phyloP scores from a whole-genome alignment of 2,329 filamentous ascomycete species.

The Ophiocordyceps unilateralis region DNA sequence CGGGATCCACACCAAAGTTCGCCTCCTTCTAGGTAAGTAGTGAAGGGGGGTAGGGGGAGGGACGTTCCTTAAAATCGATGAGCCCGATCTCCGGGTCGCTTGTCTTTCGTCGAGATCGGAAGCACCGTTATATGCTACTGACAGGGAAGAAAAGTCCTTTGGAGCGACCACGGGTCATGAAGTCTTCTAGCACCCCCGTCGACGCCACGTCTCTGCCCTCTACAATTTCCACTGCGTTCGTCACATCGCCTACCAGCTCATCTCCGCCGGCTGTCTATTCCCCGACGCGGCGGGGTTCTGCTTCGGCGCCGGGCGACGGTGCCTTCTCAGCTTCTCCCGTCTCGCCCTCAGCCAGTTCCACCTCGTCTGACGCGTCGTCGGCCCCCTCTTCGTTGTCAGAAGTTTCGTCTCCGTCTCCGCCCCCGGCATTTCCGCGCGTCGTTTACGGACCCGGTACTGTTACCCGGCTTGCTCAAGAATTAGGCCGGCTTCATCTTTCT shows the following conservation, averaged over 20 bases:
- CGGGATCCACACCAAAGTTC: not conserved
- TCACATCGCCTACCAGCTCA: not conserved
- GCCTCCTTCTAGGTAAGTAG: not conserved
- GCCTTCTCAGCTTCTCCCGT: not conserved
- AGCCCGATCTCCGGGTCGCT: conserved; percentile 4
- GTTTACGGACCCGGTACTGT: conserved; percentile 18
- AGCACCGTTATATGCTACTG: too few species aligned
- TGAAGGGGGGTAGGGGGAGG: too few species aligned
- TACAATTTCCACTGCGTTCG: not conserved
- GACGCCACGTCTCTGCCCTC: not conserved
- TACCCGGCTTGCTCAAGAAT: conserved; percentile 14
- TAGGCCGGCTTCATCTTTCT: conserved; percentile 13
- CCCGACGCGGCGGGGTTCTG: not conserved
- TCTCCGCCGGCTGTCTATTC: not conserved
- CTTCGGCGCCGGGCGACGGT: not conserved
- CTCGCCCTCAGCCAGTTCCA: not conserved
- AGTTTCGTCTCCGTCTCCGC: not conserved
- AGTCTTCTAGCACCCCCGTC: not conserved
- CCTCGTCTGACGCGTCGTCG: not conserved
- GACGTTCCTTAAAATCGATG: conserved; percentile 1
- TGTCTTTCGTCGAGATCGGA: conserved; percentile 4
- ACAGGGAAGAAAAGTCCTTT: too few species aligned
- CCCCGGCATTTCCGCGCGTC: conserved; percentile 11
- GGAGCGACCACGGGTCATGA: not conserved
- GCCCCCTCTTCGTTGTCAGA: not conserved